A percentile compares a stretch with the other conserved stretches of the same genome.
These are phyloP conservation scores for Curvularia lunata DNA, from an alignment of 2,329 filamentous ascomycete species.

Conservation along the genomic window DNA sequence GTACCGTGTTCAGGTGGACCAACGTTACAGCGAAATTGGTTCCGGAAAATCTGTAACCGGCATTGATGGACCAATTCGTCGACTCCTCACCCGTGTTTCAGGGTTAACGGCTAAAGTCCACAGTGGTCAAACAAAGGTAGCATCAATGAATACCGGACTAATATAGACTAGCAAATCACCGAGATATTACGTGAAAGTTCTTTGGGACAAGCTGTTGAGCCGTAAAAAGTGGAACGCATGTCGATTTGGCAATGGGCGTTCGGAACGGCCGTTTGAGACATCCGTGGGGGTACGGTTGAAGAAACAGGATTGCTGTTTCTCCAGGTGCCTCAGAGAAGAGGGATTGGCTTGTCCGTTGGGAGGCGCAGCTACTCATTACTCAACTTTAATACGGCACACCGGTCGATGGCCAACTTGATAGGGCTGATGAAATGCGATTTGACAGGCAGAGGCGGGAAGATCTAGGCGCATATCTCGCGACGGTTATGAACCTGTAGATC, in stretches of 20 bases:
- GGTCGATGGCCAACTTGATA: constrained; percentile 8
- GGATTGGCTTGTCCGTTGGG: not conserved
- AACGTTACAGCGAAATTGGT: constrained; percentile 11
- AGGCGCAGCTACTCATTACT: constrained; percentile 2
- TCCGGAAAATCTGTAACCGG: constrained; percentile 15
- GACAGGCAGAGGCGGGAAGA: constrained; percentile 3
- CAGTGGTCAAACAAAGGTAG: constrained; percentile 5
- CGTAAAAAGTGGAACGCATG: not conserved
- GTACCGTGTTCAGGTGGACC: constrained; percentile 5
- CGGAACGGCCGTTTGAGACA: not conserved
- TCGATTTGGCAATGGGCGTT: constrained; percentile 1
- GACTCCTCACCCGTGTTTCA: constrained; percentile 3
- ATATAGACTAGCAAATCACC: constrained; percentile 11
- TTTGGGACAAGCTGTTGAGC: constrained; percentile 1
- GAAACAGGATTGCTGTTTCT: not conserved
- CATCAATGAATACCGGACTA: constrained; percentile 10
- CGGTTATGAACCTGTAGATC: constrained; percentile 1
- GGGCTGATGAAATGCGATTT: constrained; percentile 10
- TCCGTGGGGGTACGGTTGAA: not conserved
- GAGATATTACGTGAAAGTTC: constrained; percentile 6
- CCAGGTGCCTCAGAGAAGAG: constrained; percentile 1
- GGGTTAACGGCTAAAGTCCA: constrained; percentile 14
- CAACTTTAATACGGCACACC: constrained; percentile 7
- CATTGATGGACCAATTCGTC: constrained; percentile 5
- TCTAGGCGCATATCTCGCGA: constrained; percentile 6